These are phyloP conservation scores for Hypericum androsaemum DNA, from an alignment of 345 rosid genomes.

Conservation along the genomic window DNA sequence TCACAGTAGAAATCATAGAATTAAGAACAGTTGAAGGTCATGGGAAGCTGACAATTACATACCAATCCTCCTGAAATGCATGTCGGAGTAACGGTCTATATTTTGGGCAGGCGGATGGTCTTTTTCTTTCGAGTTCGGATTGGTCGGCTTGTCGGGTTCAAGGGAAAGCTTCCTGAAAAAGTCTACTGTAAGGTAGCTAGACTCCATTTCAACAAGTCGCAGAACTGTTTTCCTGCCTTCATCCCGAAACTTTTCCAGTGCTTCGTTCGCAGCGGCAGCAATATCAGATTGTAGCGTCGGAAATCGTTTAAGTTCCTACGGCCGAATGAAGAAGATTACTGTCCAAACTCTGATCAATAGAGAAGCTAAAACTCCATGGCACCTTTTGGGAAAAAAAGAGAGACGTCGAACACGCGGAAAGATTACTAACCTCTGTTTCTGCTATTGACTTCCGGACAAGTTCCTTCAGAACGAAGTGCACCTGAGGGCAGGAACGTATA, in stretches of 20 bases:
- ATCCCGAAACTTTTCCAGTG: slow-evolving; percentile 87
- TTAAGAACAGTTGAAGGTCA: not conserved
- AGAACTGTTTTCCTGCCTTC: slow-evolving; percentile 82
- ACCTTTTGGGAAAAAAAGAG: too few species aligned
- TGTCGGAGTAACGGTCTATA: slow-evolving; percentile 57
- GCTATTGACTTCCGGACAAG: slow-evolving; percentile 92
- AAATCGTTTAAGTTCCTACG: slow-evolving; percentile 85
- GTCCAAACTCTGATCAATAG: too few species aligned
- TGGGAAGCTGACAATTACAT: slow-evolving; percentile 5
- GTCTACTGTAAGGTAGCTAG: slow-evolving; percentile 91
- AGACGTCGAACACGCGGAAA: slow-evolving; percentile 4
- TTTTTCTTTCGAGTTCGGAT: slow-evolving; percentile 29
- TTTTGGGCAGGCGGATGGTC: slow-evolving; percentile 29
- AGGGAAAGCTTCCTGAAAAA: slow-evolving; percentile 87
- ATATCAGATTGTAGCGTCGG: slow-evolving; percentile 79
- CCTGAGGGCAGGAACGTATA: slow-evolving; percentile 32
- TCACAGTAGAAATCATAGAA: not conserved
- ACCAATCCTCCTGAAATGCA: slow-evolving; percentile 87
- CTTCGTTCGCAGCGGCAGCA: slow-evolving; percentile 90
- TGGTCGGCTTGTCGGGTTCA: slow-evolving; percentile 57
- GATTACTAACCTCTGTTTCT: slow-evolving; percentile 67
- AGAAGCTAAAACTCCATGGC: too few species aligned
- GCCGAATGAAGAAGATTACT: too few species aligned
- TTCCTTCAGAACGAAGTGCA: slow-evolving; percentile 89
- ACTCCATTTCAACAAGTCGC: slow-evolving; percentile 93